Evolutionary conservation across 2,329 filamentous ascomycete species (phyloP).

Genomic region (Endoconidiophora laricicola): DNA sequence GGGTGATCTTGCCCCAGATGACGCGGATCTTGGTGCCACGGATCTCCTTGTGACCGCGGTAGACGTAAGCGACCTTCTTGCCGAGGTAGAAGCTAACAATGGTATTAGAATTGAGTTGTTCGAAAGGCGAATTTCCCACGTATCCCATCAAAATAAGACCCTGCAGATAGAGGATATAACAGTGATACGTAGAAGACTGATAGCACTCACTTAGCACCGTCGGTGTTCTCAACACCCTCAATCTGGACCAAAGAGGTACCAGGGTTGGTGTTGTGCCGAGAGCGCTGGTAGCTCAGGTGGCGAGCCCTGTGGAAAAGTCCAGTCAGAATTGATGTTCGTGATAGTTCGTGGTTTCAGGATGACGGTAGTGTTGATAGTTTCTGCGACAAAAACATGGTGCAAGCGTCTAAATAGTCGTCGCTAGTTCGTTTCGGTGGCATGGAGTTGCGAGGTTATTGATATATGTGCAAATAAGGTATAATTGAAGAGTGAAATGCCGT

Average conservation of each 20-base stretch:
- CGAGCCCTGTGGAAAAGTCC: constrained; percentile 50
- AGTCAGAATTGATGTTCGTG: constrained; percentile 13
- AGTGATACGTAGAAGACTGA: background rate
- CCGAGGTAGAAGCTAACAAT: constrained; percentile 71
- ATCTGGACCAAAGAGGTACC: constrained; percentile 94
- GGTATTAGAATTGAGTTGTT: constrained; percentile 16
- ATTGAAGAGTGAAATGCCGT: background rate
- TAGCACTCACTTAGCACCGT: constrained; percentile 62
- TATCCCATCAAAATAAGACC: background rate
- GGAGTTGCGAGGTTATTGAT: background rate
- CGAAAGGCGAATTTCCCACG: too few relatives aligned
- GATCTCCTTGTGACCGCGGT: constrained; percentile 86
- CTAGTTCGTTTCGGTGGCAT: background rate
- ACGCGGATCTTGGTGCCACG: constrained; percentile 97
- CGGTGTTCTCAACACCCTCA: constrained; percentile 85
- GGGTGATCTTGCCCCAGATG: constrained; percentile 97
- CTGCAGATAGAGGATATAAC: background rate
- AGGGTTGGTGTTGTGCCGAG: constrained; percentile 80
- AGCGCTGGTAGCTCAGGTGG: constrained; percentile 95
- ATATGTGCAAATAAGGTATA: background rate
- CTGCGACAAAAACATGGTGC: background rate
- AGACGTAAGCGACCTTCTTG: constrained; percentile 98
- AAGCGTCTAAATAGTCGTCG: background rate
- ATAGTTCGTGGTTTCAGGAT: background rate
- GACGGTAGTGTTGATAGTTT: background rate